Conservation (phyloP, 805 yeast genomes). For the Suhomyces sp. region DNA sequence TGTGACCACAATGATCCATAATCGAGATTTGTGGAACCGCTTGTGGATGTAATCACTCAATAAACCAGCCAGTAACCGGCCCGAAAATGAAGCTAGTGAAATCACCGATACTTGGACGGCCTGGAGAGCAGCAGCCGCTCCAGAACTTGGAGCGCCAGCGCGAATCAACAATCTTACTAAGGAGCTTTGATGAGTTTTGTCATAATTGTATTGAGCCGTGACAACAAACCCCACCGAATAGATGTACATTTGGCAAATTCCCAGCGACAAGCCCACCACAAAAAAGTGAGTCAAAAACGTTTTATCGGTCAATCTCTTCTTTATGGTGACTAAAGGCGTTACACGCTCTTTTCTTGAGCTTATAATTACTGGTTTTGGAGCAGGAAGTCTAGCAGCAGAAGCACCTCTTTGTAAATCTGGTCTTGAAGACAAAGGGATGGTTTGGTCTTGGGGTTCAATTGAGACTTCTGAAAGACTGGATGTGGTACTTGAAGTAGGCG, state of each 20-base stretch:
- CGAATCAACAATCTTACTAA: neutral
- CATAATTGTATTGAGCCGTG: slow-evolving; percentile 34
- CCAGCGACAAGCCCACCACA: slow-evolving; percentile 55
- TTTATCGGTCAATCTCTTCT: slow-evolving; percentile 19
- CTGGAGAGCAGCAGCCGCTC: slow-evolving; percentile 47
- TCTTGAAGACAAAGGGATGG: neutral
- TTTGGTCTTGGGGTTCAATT: slow-evolving; percentile 9
- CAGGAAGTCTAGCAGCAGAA: neutral
- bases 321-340: slow-evolving; percentile 17
- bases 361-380: neutral
- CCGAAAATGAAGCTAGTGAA: slow-evolving; percentile 62
- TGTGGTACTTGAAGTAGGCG: slow-evolving; percentile 20
- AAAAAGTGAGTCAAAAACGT: slow-evolving; percentile 51
- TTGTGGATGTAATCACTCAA: slow-evolving; percentile 59
- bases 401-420: neutral
- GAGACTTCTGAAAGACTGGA: slow-evolving; percentile 14
- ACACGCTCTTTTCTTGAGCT: neutral
- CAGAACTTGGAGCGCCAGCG: slow-evolving; percentile 5
- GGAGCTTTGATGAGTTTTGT: neutral
- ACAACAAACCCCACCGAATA: slow-evolving; percentile 75
- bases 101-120: slow-evolving; percentile 69
- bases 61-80: slow-evolving; percentile 64
- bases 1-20: slow-evolving; percentile 59
- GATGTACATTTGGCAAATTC: slow-evolving; percentile 70
- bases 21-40: slow-evolving; percentile 50